Conservation (phyloP, 306 rosid species). For the Comarum palustre region DNA sequence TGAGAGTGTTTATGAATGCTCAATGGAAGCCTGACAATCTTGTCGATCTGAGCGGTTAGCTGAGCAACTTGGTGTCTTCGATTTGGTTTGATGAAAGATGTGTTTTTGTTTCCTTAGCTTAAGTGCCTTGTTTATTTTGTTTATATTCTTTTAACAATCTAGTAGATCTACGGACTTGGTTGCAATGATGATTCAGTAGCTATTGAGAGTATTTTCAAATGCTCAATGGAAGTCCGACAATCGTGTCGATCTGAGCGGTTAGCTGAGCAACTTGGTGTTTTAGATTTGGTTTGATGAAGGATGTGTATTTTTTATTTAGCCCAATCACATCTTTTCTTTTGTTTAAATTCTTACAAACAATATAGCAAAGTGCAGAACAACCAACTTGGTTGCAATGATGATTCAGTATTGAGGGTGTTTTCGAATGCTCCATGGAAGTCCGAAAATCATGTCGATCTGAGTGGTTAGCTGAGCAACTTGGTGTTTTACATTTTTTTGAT, state of each 20-base stretch:
- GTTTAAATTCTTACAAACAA: too few species aligned
- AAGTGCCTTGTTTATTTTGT: too few species aligned
- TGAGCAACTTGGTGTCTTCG: slow-evolving; percentile 31
- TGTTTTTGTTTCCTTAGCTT: too few species aligned
- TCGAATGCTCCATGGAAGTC: slow-evolving; percentile 25
- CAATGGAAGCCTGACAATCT: neutral
- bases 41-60: slow-evolving; percentile 49
- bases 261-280: slow-evolving; percentile 34
- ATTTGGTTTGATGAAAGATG: neutral
- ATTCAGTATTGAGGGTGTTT: slow-evolving; percentile 34
- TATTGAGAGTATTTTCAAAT: slow-evolving; percentile 27
- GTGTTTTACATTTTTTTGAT: neutral
- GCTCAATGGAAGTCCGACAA: slow-evolving; percentile 31
- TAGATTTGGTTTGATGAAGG: neutral
- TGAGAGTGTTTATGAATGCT: too few species aligned
- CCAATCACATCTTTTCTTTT: too few species aligned
- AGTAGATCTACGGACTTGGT: neutral
- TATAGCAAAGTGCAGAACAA: neutral
- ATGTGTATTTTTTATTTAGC: neutral
- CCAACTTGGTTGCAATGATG: slow-evolving; percentile 56
- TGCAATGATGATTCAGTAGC: slow-evolving; percentile 40
- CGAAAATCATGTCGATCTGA: slow-evolving; percentile 37
- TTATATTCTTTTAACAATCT: too few species aligned
- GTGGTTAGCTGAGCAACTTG: slow-evolving; percentile 47
- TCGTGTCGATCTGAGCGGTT: slow-evolving; percentile 47